Evolutionary conservation across 352 stramenopile genomes (phyloP).

Genomic region (Phytophthora brassicae): DNA sequence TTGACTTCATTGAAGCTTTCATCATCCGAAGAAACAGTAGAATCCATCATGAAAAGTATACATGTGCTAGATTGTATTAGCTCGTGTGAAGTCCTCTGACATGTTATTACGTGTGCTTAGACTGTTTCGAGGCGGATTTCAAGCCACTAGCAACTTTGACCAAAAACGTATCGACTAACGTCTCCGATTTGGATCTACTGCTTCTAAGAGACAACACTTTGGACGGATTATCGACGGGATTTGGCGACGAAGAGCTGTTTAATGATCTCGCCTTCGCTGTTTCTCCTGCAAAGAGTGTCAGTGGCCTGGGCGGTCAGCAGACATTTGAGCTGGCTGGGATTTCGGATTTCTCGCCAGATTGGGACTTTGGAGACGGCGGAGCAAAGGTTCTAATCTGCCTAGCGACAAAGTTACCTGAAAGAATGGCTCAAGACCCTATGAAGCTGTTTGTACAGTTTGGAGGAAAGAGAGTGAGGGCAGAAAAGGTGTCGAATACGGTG

Average conservation of each 20-base stretch:
- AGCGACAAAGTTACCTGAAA: conserved; percentile 42
- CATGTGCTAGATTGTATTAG: not conserved
- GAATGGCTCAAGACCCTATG: conserved; percentile 20
- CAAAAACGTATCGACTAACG: conserved; percentile 8
- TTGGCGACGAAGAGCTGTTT: conserved; percentile 37
- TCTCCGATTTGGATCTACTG: conserved; percentile 29
- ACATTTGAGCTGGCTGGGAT: conserved; percentile 53
- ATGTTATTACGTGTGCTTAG: conserved; percentile 20
- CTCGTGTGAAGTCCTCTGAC: not conserved
- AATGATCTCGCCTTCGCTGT: conserved; percentile 17
- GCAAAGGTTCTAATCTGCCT: conserved; percentile 86
- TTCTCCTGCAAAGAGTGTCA: conserved; percentile 4
- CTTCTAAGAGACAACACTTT: conserved; percentile 37
- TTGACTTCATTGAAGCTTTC: conserved; percentile 6
- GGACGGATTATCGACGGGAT: conserved; percentile 27
- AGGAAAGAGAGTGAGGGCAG: conserved; percentile 39
- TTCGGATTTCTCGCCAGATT: conserved; percentile 84
- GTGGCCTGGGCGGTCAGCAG: conserved; percentile 20
- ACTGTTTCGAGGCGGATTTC: conserved; percentile 60
- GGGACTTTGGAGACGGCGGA: conserved; percentile 74
- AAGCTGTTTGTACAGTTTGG: conserved; percentile 82
- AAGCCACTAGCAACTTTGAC: conserved; percentile 18
- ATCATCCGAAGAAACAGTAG: conserved; percentile 38
- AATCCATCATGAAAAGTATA: conserved; percentile 63
- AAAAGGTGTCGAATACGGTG: conserved; percentile 72